Conservation (phyloP, 148 eudicot genomes). For the Spergularia bocconei region DNA sequence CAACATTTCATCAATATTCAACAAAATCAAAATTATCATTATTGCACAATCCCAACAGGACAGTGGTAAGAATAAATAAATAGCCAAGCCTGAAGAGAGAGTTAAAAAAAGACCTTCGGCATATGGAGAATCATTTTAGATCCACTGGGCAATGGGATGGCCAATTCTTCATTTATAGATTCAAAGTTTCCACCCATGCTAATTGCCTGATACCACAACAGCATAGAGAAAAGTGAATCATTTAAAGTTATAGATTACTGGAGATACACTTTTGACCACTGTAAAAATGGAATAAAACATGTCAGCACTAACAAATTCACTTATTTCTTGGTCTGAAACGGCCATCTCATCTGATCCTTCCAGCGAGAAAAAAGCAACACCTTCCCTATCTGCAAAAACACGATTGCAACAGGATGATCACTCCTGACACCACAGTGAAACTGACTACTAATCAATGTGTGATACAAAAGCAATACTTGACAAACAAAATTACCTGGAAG, state of each 20-base stretch:
- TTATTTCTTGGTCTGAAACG: constrained; percentile 52
- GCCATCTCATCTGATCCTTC: constrained; percentile 41
- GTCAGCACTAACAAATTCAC: constrained; percentile 65
- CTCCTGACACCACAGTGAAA: not conserved
- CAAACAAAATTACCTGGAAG: constrained; percentile 57
- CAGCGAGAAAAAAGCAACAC: constrained; percentile 59
- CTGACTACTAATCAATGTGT: not conserved
- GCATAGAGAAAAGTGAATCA: constrained; percentile 5
- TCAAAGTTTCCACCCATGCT: constrained; percentile 67
- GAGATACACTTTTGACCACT: not conserved
- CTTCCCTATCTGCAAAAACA: constrained; percentile 51
- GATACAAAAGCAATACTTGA: not conserved
- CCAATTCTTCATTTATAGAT: constrained; percentile 64
- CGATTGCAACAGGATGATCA: not conserved
- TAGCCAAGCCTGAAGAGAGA: not conserved
- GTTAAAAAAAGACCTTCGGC: constrained; percentile 57
- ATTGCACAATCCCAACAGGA: not conserved
- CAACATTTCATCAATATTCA: constrained; percentile 4
- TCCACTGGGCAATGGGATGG: constrained; percentile 59
- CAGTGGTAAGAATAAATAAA: not conserved
- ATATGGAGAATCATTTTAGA: constrained; percentile 61
- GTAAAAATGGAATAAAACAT: constrained; percentile 10
- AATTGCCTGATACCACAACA: constrained; percentile 52
- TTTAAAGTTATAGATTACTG: not conserved
- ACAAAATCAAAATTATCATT: not conserved